Conservation (phyloP, 164 flowering plant genomes). For the Dillenia turbinata region DNA sequence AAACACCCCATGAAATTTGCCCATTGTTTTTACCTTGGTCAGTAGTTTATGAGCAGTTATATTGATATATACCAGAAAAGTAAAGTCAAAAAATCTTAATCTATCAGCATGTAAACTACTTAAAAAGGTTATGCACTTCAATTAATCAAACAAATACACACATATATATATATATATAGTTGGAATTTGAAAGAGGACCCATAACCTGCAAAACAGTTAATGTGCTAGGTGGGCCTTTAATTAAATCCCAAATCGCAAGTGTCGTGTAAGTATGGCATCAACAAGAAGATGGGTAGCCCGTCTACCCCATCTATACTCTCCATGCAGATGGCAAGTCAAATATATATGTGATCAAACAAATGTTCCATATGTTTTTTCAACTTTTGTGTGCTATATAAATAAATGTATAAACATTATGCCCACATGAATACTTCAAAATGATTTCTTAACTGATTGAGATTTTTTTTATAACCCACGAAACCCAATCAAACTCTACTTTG, state of each 20-base stretch:
- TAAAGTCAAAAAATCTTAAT: too few relatives aligned
- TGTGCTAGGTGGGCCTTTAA: too few relatives aligned
- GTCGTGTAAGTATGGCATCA: slow-evolving; percentile 16
- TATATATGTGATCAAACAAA: slow-evolving; percentile 7
- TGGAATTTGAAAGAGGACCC: too few relatives aligned
- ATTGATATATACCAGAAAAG: too few relatives aligned
- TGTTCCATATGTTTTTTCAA: background rate
- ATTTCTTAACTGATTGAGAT: slow-evolving; percentile 53
- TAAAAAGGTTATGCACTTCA: too few relatives aligned
- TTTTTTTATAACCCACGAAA: slow-evolving; percentile 52
- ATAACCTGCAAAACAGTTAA: too few relatives aligned
- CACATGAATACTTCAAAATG: slow-evolving; percentile 5
- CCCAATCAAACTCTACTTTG: slow-evolving; percentile 18
- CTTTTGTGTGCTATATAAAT: background rate
- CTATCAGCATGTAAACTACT: too few relatives aligned
- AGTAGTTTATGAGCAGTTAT: too few relatives aligned
- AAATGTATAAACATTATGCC: background rate
- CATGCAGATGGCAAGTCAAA: slow-evolving; percentile 42
- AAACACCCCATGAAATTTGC: too few relatives aligned
- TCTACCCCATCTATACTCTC: slow-evolving; percentile 16
- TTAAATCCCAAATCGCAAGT: background rate
- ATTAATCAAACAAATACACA: too few relatives aligned
- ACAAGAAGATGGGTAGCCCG: slow-evolving; percentile 23
- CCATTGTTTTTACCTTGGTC: too few relatives aligned
- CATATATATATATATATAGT: too few relatives aligned